phyloP scores from a whole-genome alignment of 768 basidiomycete species.

The Kwoniella sp. region DNA sequence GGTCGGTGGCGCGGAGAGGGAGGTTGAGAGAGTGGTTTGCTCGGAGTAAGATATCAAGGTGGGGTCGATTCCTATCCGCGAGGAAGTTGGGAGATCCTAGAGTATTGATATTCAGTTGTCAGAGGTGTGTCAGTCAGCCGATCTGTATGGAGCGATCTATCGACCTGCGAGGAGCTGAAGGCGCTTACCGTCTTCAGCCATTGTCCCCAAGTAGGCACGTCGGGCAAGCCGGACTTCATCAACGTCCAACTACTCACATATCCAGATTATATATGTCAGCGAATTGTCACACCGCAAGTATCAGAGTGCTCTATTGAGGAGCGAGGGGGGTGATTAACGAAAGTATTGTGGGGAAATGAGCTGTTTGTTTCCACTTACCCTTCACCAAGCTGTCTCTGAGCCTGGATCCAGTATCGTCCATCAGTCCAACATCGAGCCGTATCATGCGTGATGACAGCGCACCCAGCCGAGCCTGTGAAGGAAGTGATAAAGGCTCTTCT shows the following conservation, averaged over 20 bases:
- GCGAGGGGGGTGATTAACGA: no score
- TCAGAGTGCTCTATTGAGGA: no score
- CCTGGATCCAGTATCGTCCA: slow-evolving; percentile 93
- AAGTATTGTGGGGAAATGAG: no score
- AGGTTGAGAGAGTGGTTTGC: slow-evolving; percentile 65
- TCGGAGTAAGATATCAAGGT: slow-evolving; percentile 61
- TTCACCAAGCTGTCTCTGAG: slow-evolving; percentile 71
- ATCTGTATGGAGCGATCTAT: background rate
- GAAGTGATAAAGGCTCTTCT: slow-evolving; percentile 86
- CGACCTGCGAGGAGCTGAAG: no score
- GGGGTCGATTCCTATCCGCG: slow-evolving; percentile 66
- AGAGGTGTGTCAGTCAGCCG: background rate
- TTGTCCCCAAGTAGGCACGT: slow-evolving; percentile 56
- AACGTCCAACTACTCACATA: slow-evolving; percentile 81
- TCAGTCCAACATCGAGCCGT: slow-evolving; percentile 88
- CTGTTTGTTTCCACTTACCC: no score
- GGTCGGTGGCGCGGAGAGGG: slow-evolving; percentile 59
- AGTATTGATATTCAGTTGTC: background rate
- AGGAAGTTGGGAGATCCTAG: slow-evolving; percentile 19
- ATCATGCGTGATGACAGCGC: slow-evolving; percentile 71
- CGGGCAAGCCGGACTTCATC: slow-evolving; percentile 88
- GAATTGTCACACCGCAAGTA: no score
- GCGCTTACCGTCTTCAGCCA: slow-evolving; percentile 32
- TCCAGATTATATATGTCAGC: slow-evolving; percentile 5
- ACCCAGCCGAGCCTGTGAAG: slow-evolving; percentile 94